A percentile compares a stretch with the other conserved stretches of the same genome.
Evolutionary conservation across 164 flowering plant species (phyloP).

Genomic region (Brasenia schreberi): DNA sequence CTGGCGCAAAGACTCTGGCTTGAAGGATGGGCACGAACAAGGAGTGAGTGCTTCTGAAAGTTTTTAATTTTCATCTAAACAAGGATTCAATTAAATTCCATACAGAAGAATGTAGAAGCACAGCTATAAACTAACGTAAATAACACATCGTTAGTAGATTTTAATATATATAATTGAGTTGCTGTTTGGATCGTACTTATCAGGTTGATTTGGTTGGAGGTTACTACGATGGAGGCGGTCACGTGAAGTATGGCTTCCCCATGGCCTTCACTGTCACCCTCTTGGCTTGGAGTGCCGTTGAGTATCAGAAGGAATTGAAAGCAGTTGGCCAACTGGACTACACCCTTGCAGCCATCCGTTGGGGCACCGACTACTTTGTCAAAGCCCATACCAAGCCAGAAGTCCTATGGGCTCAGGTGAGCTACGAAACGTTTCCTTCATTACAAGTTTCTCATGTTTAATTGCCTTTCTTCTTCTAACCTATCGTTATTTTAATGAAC

Average conservation of each 20-base stretch:
- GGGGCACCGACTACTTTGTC: constrained; percentile 81
- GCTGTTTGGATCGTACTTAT: no score
- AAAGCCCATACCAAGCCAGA: constrained; percentile 55
- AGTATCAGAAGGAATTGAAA: constrained; percentile 28
- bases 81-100: no score
- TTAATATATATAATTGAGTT: no score
- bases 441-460: no score
- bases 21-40: constrained; percentile 48
- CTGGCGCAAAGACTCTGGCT: constrained; percentile 77
- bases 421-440: no score
- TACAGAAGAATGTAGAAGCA: no score
- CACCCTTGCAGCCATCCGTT: constrained; percentile 30
- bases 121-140: no score
- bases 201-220: constrained; percentile 73
- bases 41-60: constrained; percentile 22
- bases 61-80: no score
- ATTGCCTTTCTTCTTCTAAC: no score
- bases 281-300: constrained; percentile 44
- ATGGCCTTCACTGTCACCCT: constrained; percentile 81
- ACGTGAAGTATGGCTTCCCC: constrained; percentile 73
- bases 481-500: no score
- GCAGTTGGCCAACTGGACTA: constrained; percentile 42
- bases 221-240: constrained; percentile 86
- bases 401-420: constrained; percentile 65
- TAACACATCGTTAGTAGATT: no score